Base-by-base conservation (phyloP, 2,329 filamentous ascomycete species). In the Esteya vermicola region DNA sequence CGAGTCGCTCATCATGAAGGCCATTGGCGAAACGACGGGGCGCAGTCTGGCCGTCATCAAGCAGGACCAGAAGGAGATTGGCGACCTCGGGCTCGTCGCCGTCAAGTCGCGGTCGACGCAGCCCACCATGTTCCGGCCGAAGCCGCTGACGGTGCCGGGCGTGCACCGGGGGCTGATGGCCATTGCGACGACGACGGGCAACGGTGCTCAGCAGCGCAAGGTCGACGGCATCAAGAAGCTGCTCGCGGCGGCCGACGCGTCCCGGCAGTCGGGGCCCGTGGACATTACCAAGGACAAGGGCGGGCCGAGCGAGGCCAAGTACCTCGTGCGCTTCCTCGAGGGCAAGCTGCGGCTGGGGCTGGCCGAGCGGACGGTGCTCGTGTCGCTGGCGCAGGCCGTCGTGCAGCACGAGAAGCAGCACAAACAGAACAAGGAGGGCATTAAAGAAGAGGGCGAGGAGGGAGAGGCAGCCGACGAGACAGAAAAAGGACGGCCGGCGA, bases 1-100 rank as follows among this genome's bases (percentile, higher is more conserved):
- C 42, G 91, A 98, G 61, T 96, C 89, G 1, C 62, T 98, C 22
- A 95, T 98, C 52, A 96, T 96, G 88, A 98, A 96, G 58, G 85
- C 91, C 6, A 93, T 98, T 53, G 89, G 89, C 10, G 89, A 96
- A 62, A 82, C 80, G 23, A 98, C 91, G 0, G 91, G 91, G 9
- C 78, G 91, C 45, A 93, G 78, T 52, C 61, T 95, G 35, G 72
- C 80, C 28, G 78, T 94, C 39, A 94, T 98, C 66, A 96, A 95
- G 62, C 77, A 82, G 36, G 88, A 96, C 51, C 91, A 98, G 55
- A 86, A 91, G 52, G 86, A 95, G 51, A 94, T 96, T 58, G 91
- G 91, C 40, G 91, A 98, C 57, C 70, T 98, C 10, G 91, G 91
- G 10, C 67, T 96, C 26, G 89, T 98, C 2, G 91, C 91, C 33